Percentiles rank a stretch among this genome's conserved stretches.
Conservation (phyloP, 2,329 filamentous ascomycete genomes). For the Scytalidium sp. region DNA sequence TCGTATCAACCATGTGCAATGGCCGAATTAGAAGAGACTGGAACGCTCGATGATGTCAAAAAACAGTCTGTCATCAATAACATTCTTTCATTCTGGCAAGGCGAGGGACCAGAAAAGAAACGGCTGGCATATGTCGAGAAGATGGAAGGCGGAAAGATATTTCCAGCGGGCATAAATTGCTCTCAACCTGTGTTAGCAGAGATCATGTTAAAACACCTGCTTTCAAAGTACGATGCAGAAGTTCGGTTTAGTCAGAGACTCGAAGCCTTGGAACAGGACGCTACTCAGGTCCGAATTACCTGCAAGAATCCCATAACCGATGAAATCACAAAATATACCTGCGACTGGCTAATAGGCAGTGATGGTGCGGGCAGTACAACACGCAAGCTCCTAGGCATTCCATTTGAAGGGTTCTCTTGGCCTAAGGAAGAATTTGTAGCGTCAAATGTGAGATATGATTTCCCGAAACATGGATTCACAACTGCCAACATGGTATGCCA, state of each 20-base stretch:
- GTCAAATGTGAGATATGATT: not conserved
- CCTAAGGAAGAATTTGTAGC: not conserved
- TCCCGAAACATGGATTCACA: not conserved
- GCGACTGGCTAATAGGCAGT: not conserved
- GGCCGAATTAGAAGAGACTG: constrained; percentile 54
- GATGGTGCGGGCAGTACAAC: not conserved
- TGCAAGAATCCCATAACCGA: not conserved
- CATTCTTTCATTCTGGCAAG: not conserved
- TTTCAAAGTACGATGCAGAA: not conserved
- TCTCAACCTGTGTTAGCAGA: not conserved
- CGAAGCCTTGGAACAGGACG: not conserved
- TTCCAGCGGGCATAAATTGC: not conserved
- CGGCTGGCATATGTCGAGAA: not conserved
- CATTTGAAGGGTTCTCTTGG: not conserved
- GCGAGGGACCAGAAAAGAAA: not conserved
- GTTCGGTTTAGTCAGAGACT: not conserved
- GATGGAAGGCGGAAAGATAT: not conserved
- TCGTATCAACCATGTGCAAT: constrained; percentile 58
- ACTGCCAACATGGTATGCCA: not conserved
- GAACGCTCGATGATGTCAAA: constrained; percentile 49
- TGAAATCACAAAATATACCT: not conserved
- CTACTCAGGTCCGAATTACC: not conserved
- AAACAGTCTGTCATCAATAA: constrained; percentile 16
- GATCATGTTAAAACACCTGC: not conserved
- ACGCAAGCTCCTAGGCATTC: not conserved